Evolutionary conservation across 768 basidiomycete genomes (phyloP), one percentile per base, ranked within the genome.

Genomic region (Amanita jacksonii): DNA sequence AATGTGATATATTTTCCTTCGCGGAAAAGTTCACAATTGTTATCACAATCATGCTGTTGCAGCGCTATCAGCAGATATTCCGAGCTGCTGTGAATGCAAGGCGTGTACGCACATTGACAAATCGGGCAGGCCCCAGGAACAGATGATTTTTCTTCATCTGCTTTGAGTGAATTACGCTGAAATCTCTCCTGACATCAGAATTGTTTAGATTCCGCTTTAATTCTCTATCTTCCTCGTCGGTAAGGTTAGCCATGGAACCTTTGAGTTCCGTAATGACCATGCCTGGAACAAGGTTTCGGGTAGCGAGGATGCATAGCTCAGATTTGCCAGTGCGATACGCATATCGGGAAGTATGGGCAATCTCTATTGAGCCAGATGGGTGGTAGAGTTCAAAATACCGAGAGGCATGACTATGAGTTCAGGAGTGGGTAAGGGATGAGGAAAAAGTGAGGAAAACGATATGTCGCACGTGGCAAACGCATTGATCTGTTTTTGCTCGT

Each of bases 61-160:
- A 42, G 34, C 47, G 22, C 19, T 39, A 48, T 52, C 50, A 54
- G 51, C 47, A 46, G 41, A 44, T 30, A 19, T 44, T 46, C 51
- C 43, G 51, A 36, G 46, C 45, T 49, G 50, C 51, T 49, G 42
- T 51, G 50, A 31, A 45, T 49, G 52, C 31, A 42, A n/a, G 19
- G 30, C 46, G 43, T 47, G 48, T 42, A 54, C 85, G 73, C 62
- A 90, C 88, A 59, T 91, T 91, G 49, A 91, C 88, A 66, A 91
- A 91, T 57, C 88, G 82, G 64, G 88, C 89, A 40, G 88, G 89
- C 8, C 88, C 88, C 58, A 91, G 68, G 67, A 91, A 90, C 56
- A 91, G 69, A 65, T 90, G 86, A 55, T 88, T 91, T 64, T 86
- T 87, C 70, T 90, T 90, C 75, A 87, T 82, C 61, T 86, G 85